Evolutionary conservation across 2,329 filamentous ascomycete species (phyloP), one percentile per base, ranked within the genome.

Genomic region (Raffaelea deltoideospora): DNA sequence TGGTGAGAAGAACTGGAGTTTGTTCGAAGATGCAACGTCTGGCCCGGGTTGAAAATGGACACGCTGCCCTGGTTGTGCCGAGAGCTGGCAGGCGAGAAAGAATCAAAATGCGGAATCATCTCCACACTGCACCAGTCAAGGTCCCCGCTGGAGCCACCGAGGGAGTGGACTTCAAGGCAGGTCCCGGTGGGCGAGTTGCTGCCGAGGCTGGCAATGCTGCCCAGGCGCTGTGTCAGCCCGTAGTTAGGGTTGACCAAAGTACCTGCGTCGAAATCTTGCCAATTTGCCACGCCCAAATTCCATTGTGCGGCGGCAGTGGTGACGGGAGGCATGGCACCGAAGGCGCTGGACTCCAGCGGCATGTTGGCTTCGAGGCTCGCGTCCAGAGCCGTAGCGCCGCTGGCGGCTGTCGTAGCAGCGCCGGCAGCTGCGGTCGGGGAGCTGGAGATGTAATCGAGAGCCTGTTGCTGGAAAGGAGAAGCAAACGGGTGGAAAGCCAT

Each of bases 31-130:
- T 95, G 88, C 35, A 96, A 64, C 1, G 86, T 92, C 60, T 94
- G 82, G 43, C 79, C 76, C 2, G 88, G 88, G 58, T 95, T 94
- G 65, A 93, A 92, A 51, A 94, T 87, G 46, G 82, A 77, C 29
- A 65, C 56, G 43, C n/a, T n/a, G n/a, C 64, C 72, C 35, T 72
- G 69, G 5, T 63, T 53, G 40, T 65, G 62, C 36, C 55, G 56
- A 34, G 58, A 54, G 41, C 59, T 58, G 8, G 77, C 65, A 32
- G 69, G 65, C 47, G 68, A 67, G 34, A 71, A 74, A 24, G 72
- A 68, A 47, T 88, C 81, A 47, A 81, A 76, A 27, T 77, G 79
- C 42, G 74, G 77, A 41, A 77, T 77, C 53, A 75, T 72, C 45
- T 90, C 82, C 39, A 95, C 76, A 46, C 81, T 72, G 35, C 74